Base-by-base conservation (phyloP, 2,329 filamentous ascomycete genomes). In the Huntiella savannae region DNA sequence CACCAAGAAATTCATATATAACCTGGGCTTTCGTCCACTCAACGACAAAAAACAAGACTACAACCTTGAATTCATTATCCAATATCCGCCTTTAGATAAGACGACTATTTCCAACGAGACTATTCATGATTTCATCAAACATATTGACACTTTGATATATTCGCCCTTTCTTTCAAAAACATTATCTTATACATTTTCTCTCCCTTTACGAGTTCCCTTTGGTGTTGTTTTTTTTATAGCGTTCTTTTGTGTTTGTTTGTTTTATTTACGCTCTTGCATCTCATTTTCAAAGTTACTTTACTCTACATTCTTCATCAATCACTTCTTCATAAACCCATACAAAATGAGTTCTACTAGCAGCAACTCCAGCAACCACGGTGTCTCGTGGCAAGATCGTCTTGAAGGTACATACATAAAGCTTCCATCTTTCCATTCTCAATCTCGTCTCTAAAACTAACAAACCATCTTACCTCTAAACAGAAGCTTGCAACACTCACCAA, bases 351-450 rank as follows among this genome's bases (percentile, higher is more conserved):
- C 52, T 17, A 53, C 48, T 42, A 54, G 53, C 3, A 54, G 51
- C 47, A 48, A 51, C 40, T 49, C 47, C 35, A 49, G 47, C 47
- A 49, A 39, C 47, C 45, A 45, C 19, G 43, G 43, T 15, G 38
- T 42, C 17, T 55, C 58, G 43, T 76, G 73, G 73, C 73, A 77
- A 54, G 68, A 73, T 47, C 67, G 66, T 49, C 68, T 77, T 40
- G 62, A 68, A 60, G 64, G 73, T 77, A 62, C 47, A 62, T 50
- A 10, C n/a, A 13, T 10, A 33, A 17, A 22, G n/a, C n/a, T n/a
- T n/a, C n/a, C n/a, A n/a, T n/a, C n/a, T n/a, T n/a, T n/a, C n/a
- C n/a, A n/a, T n/a, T n/a, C n/a, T n/a, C n/a, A n/a, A n/a, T n/a
- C n/a, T n/a, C n/a, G n/a, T n/a, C n/a, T n/a, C n/a, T n/a, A n/a